Conservation (phyloP, 2,329 filamentous ascomycete species). For the Penicillium janthinellum region DNA sequence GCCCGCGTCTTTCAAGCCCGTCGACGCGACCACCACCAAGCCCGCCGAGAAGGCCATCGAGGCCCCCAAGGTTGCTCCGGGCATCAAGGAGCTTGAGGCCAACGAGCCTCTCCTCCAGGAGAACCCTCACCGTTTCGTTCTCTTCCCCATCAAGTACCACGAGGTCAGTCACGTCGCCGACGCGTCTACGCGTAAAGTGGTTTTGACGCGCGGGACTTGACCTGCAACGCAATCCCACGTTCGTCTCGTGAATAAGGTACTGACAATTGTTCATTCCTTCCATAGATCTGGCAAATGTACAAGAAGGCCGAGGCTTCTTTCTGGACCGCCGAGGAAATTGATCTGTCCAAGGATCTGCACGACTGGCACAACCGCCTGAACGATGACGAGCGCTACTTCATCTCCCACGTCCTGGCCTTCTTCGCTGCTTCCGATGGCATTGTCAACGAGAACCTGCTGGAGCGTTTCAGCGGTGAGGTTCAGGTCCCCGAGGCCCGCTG, state of each 20-base stretch:
- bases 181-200: slow-evolving; percentile 71
- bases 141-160: slow-evolving; percentile 99
- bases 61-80: slow-evolving; percentile 48
- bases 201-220: slow-evolving; percentile 21
- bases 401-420: slow-evolving; percentile 98
- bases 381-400: slow-evolving; percentile 96
- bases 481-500: slow-evolving; percentile 97
- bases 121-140: slow-evolving; percentile 93
- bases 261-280: slow-evolving; percentile 14
- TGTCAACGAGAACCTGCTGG: slow-evolving; percentile 98
- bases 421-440: slow-evolving; percentile 98
- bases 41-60: slow-evolving; percentile 49
- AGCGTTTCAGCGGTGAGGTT: slow-evolving; percentile 96
- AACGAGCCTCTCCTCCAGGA: slow-evolving; percentile 92
- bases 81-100: slow-evolving; percentile 68
- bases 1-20: slow-evolving; percentile 52
- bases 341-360: slow-evolving; percentile 97
- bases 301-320: slow-evolving; percentile 99
- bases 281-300: slow-evolving; percentile 99
- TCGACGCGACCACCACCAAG: slow-evolving; percentile 60
- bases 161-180: slow-evolving; percentile 72
- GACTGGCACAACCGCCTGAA: slow-evolving; percentile 99
- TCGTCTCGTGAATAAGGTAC: slow-evolving; percentile 4
- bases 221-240: background rate
- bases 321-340: slow-evolving; percentile 99